phyloP scores from a whole-genome alignment of 441 rosid genomes.

The Gossypium davidsonii region DNA sequence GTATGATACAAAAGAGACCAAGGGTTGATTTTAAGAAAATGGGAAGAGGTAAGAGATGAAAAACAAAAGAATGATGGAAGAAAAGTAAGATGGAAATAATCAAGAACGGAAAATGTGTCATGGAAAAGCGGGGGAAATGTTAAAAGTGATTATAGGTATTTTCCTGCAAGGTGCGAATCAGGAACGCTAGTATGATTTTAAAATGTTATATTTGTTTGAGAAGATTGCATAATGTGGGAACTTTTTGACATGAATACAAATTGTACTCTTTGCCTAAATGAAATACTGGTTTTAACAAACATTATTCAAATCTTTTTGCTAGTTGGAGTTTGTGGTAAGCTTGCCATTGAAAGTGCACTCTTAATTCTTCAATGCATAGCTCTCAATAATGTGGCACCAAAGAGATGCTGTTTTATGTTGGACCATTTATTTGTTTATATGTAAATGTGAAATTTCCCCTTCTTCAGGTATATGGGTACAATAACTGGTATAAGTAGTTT shows the following conservation, averaged over 20 bases:
- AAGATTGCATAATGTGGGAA: not conserved
- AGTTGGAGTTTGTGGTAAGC: not conserved
- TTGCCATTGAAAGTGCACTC: not conserved
- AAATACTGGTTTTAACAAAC: not conserved
- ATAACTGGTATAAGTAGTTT: constrained; percentile 79
- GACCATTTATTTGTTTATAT: not conserved
- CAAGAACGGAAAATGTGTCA: not conserved
- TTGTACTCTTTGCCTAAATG: not conserved
- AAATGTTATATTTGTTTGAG: not conserved
- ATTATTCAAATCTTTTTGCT: not conserved
- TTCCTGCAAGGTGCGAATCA: not conserved
- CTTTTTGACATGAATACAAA: not conserved
- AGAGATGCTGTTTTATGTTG: not conserved
- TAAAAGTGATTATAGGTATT: not conserved
- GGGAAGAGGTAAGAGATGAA: not conserved
- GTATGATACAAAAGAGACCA: not conserved
- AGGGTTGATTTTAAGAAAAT: not conserved
- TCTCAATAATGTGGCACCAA: not conserved
- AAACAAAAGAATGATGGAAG: not conserved
- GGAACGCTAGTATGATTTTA: not conserved
- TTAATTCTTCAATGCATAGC: not conserved
- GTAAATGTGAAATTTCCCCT: not conserved
- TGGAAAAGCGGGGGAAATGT: not conserved
- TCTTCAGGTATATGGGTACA: constrained; percentile 86
- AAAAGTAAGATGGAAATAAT: not conserved